A percentile compares a stretch with the other conserved stretches of the same genome.
Conservation (phyloP, 371 early-diverging fungal genomes). For the Mucor plumbeus region DNA sequence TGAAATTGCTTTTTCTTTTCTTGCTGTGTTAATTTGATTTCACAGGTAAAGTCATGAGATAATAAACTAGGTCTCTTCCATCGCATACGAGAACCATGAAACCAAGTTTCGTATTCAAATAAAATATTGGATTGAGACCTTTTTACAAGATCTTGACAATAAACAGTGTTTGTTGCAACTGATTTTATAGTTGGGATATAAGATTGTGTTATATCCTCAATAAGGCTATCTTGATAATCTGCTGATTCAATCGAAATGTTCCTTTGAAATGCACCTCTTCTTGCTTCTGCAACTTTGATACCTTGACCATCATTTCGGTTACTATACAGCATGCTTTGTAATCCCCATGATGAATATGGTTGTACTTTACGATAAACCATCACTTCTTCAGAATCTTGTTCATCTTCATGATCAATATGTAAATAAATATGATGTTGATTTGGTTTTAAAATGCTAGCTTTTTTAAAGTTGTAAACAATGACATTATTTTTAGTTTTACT, state of each 20-base stretch:
- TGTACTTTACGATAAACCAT: slow-evolving; percentile 44
- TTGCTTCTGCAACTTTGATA: slow-evolving; percentile 41
- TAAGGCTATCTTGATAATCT: slow-evolving; percentile 18
- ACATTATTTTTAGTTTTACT: slow-evolving; percentile 22
- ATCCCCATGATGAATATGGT: slow-evolving; percentile 44
- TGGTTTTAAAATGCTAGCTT: slow-evolving; percentile 36
- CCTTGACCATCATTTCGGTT: slow-evolving; percentile 13
- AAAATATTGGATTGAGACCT: slow-evolving; percentile 38
- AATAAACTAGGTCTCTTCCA: slow-evolving; percentile 50
- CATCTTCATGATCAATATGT: slow-evolving; percentile 14
- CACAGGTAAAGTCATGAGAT: slow-evolving; percentile 49
- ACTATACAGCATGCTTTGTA: slow-evolving; percentile 44
- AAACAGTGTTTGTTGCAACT: slow-evolving; percentile 12
- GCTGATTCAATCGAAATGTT: slow-evolving; percentile 40
- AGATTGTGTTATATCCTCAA: slow-evolving; percentile 11
- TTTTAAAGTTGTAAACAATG: slow-evolving; percentile 34
- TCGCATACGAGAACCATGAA: slow-evolving; percentile 36
- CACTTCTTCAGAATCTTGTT: slow-evolving; percentile 29
- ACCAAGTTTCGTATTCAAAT: slow-evolving; percentile 46
- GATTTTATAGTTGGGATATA: slow-evolving; percentile 9
- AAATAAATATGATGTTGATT: slow-evolving; percentile 42
- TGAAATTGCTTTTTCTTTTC: slow-evolving; percentile 14
- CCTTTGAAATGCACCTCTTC: slow-evolving; percentile 45
- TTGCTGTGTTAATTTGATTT: slow-evolving; percentile 30
- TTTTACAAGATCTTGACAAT: slow-evolving; percentile 35